A percentile compares a stretch with the other conserved stretches of the same genome.
phyloP scores from a whole-genome alignment of 208 protist species.

The Leishmania tropica region DNA sequence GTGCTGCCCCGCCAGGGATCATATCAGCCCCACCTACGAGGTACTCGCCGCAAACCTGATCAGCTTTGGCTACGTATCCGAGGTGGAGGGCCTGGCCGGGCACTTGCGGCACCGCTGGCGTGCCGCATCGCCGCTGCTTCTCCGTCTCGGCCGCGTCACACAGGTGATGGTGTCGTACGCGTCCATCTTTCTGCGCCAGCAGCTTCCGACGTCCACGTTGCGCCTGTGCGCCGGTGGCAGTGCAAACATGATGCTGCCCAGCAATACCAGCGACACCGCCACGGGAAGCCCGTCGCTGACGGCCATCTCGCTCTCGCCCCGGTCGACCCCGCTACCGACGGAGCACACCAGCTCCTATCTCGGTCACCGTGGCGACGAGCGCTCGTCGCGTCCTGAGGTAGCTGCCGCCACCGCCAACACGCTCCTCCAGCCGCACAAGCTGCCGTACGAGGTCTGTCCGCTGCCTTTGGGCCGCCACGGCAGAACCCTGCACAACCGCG shows the following conservation, averaged over 20 bases:
- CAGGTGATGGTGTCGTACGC: conserved; percentile 40
- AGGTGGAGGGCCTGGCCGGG: conserved; percentile 22
- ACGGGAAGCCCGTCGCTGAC: background rate
- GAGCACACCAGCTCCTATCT: background rate
- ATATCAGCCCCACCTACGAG: conserved; percentile 32
- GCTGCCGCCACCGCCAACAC: background rate
- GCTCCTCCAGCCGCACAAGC: background rate
- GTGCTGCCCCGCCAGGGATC: conserved; percentile 21
- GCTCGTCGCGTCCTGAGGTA: background rate
- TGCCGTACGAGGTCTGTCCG: conserved; percentile 37
- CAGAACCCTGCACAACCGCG: conserved; percentile 8
- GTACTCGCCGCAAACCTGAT: conserved; percentile 27
- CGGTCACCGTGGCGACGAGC: background rate
- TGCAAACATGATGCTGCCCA: background rate
- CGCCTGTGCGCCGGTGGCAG: background rate
- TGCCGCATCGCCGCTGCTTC: conserved; percentile 20
- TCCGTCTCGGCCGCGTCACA: conserved; percentile 24
- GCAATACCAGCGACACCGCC: background rate
- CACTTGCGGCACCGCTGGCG: conserved; percentile 29
- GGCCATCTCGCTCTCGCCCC: background rate
- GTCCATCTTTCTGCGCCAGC: conserved; percentile 25
- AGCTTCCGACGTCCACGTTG: conserved; percentile 6
- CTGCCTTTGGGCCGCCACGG: conserved; percentile 26
- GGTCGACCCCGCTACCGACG: background rate
- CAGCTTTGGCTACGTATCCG: conserved; percentile 28